Conservation (phyloP, 306 rosid genomes). For the Rosa rugosa region DNA sequence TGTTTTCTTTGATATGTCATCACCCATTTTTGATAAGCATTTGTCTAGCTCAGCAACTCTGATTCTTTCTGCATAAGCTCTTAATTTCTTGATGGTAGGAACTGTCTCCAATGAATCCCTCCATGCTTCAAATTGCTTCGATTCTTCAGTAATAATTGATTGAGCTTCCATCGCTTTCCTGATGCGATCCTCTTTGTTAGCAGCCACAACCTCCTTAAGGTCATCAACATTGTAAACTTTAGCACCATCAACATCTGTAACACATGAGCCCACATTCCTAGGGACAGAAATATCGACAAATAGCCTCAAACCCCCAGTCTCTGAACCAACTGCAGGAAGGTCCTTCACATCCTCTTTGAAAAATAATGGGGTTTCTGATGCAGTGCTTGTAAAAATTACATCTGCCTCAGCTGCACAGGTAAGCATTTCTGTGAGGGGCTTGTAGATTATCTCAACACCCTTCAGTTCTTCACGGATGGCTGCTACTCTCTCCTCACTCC, state of each 20-base stretch:
- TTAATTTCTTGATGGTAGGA: slow-evolving; percentile 92
- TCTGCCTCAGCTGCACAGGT: slow-evolving; percentile 73
- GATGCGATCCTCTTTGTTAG: slow-evolving; percentile 91
- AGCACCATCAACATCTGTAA: slow-evolving; percentile 58
- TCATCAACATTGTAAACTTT: slow-evolving; percentile 88
- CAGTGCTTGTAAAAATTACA: slow-evolving; percentile 87
- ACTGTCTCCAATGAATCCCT: slow-evolving; percentile 98
- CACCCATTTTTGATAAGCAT: slow-evolving; percentile 97
- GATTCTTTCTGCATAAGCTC: slow-evolving; percentile 96
- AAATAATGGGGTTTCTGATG: slow-evolving; percentile 86
- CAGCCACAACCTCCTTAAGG: slow-evolving; percentile 98
- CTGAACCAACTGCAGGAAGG: slow-evolving; percentile 65
- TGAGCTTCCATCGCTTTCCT: slow-evolving; percentile 97
- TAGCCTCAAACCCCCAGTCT: slow-evolving; percentile 67
- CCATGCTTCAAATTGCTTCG: slow-evolving; percentile 96
- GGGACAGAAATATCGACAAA: slow-evolving; percentile 95
- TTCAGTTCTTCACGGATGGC: slow-evolving; percentile 69
- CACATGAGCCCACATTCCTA: slow-evolving; percentile 86
- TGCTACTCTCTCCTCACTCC: slow-evolving; percentile 84
- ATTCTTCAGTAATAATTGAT: slow-evolving; percentile 79
- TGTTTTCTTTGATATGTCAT: slow-evolving; percentile 84
- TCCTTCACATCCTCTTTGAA: slow-evolving; percentile 64
- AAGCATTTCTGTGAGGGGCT: slow-evolving; percentile 86
- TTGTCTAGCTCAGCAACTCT: slow-evolving; percentile 89
- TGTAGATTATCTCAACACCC: slow-evolving; percentile 74